phyloP scores from a whole-genome alignment of 352 stramenopile species.

The Globisporangium recalcitrans region DNA sequence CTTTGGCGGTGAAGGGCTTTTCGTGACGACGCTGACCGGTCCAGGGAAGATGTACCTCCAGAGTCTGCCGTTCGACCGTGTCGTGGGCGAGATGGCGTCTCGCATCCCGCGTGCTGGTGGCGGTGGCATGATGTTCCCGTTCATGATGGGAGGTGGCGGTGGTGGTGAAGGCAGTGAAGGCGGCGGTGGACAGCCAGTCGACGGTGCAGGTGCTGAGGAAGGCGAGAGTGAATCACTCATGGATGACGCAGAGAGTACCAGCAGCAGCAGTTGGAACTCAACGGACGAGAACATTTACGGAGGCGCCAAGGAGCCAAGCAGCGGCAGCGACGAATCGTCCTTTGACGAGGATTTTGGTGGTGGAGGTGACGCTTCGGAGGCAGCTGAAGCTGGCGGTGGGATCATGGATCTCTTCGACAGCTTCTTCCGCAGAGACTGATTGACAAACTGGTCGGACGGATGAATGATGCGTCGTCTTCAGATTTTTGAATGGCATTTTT shows the following conservation, averaged over 20 bases:
- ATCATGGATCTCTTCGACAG: slow-evolving; percentile 60
- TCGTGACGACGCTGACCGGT: slow-evolving; percentile 91
- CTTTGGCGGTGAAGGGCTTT: slow-evolving; percentile 92
- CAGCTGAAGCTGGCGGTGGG: slow-evolving; percentile 22
- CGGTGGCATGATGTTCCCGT: slow-evolving; percentile 85
- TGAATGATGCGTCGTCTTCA: not conserved
- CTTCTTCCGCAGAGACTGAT: slow-evolving; percentile 43
- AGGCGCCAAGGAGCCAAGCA: slow-evolving; percentile 5
- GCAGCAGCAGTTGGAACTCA: slow-evolving; percentile 26
- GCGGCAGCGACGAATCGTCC: slow-evolving; percentile 15
- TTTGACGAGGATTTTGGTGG: slow-evolving; percentile 21
- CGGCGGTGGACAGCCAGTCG: slow-evolving; percentile 1
- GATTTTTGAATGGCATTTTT: not conserved
- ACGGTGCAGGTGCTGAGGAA: slow-evolving; percentile 21
- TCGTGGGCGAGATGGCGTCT: slow-evolving; percentile 89
- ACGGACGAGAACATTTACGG: slow-evolving; percentile 54
- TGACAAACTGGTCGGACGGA: not conserved
- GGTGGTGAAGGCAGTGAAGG: slow-evolving; percentile 19
- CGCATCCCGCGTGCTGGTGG: slow-evolving; percentile 75
- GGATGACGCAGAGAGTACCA: slow-evolving; percentile 10
- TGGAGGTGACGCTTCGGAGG: slow-evolving; percentile 11
- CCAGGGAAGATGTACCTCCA: slow-evolving; percentile 90
- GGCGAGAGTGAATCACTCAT: slow-evolving; percentile 12
- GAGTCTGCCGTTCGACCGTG: slow-evolving; percentile 88
- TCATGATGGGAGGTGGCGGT: slow-evolving; percentile 66